phyloP scores from a whole-genome alignment of 805 yeast species.

The Kazachstania bromeliacearum region DNA sequence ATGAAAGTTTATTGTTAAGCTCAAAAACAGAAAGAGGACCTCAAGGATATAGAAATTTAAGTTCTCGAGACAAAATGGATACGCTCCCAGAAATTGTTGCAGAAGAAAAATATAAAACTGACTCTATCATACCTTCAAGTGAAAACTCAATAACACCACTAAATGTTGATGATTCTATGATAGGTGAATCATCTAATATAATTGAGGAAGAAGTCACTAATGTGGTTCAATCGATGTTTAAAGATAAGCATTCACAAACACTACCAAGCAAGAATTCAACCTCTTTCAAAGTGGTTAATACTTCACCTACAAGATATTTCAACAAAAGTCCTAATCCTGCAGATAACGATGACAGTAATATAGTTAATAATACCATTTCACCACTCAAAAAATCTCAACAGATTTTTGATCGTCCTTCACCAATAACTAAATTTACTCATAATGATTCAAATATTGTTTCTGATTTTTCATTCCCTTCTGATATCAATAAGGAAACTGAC shows the following conservation, averaged over 20 bases:
- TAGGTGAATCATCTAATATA: neutral
- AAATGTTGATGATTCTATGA: neutral
- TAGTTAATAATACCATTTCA: neutral
- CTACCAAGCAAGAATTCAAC: neutral
- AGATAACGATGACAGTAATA: neutral
- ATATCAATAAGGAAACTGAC: slow-evolving; percentile 9
- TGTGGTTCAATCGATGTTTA: slow-evolving; percentile 4
- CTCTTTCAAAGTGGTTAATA: slow-evolving; percentile 3
- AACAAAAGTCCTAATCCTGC: neutral
- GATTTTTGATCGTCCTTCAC: too few species aligned
- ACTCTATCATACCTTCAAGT: neutral
- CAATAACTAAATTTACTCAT: neutral
- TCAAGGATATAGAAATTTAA: neutral
- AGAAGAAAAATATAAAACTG: neutral
- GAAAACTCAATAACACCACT: neutral
- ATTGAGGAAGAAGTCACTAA: slow-evolving; percentile 1
- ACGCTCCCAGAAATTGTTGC: slow-evolving; percentile 1
- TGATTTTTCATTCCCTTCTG: slow-evolving; percentile 15
- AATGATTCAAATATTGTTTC: slow-evolving; percentile 8
- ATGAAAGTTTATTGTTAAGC: slow-evolving; percentile 6
- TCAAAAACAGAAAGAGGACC: neutral
- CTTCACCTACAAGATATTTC: slow-evolving; percentile 4
- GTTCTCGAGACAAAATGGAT: neutral
- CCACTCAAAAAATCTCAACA: neutral
- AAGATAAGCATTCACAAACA: neutral